Conservation (phyloP, 1,139 yeast genomes). For the Scheffersomyces illinoinensis region DNA sequence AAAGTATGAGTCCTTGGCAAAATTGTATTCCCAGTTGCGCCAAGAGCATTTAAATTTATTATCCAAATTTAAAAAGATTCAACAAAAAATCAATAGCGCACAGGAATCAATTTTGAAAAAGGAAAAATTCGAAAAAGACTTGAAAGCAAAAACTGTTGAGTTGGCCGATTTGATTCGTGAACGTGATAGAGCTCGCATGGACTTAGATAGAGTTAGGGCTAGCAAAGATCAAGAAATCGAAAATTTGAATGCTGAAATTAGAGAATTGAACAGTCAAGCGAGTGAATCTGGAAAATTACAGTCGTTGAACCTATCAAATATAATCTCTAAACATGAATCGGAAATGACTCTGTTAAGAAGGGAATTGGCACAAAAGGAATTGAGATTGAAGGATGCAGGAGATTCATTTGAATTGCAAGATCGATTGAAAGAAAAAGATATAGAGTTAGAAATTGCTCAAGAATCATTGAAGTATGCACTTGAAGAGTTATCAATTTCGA, state of each 20-base stretch:
- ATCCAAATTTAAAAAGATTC: conserved; percentile 78
- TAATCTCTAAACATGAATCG: conserved; percentile 62
- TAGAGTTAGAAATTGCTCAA: conserved; percentile 77
- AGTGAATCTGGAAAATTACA: conserved; percentile 67
- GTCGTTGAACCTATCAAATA: conserved; percentile 62
- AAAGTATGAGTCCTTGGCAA: conserved; percentile 88
- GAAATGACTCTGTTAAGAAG: conserved; percentile 48
- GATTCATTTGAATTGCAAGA: conserved; percentile 36
- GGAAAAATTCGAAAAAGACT: conserved; percentile 79
- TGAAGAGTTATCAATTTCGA: conserved; percentile 57
- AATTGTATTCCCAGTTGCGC: conserved; percentile 85
- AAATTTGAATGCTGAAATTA: conserved; percentile 62
- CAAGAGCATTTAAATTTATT: conserved; percentile 86
- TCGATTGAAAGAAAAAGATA: conserved; percentile 65
- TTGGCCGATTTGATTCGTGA: conserved; percentile 88
- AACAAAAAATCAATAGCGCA: conserved; percentile 89
- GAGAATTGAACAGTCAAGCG: conserved; percentile 61
- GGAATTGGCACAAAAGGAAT: conserved; percentile 34
- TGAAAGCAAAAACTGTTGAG: conserved; percentile 83
- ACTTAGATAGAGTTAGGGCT: conserved; percentile 71
- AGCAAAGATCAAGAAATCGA: conserved; percentile 69
- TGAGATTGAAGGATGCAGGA: conserved; percentile 21
- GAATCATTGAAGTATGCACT: conserved; percentile 79
- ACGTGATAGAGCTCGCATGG: conserved; percentile 85
- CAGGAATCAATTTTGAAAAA: conserved; percentile 88